Evolutionary conservation across 441 rosid species (phyloP), one percentile per base, ranked within the genome.

Genomic region (Mallotus repandus): DNA sequence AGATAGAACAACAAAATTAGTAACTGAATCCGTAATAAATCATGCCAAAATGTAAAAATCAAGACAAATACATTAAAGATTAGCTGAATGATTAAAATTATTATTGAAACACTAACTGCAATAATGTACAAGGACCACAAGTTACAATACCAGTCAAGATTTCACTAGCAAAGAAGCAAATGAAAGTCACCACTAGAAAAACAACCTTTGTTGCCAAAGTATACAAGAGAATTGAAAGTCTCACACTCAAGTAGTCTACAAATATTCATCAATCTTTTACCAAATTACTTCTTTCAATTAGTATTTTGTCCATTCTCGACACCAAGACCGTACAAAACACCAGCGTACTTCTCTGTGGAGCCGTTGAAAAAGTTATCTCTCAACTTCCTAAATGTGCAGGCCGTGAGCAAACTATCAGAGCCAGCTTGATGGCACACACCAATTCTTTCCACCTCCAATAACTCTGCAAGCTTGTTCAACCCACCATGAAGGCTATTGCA

Each of bases 331-430:
- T 79, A 91, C 85, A 93, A 77, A 63, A 85, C 88, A 68, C 95
- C 92, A 55, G 89, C 88, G 80, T 88, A 81, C 77, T 83, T 86
- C 83, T 80, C 83, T 3, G 83, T 59, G 0, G 85, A 83, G 72
- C 84, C 92, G 70, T 41, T 61, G 75, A 93, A 89, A 80, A 70
- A 85, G 64, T 50, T 81, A 22, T 89, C 87, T 62, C 83, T 93
- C 90, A 93, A 70, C 83, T 86, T 89, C 87, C 81, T 85, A 77
- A 89, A 93, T 2, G 84, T 79, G 84, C 86, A 81, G 41, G 81
- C 81, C 18, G 97, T 90, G 60, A 93, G 88, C 88, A 93, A 86
- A 79, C 98, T 89, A 81, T 91, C 97, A 0, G 96, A 91, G 41
- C 98, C 96, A 7, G 96, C 97, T 78, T 88, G 96, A 76, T 91